Conservation (phyloP, 2,329 filamentous ascomycete genomes). For the Venturia asperata region DNA sequence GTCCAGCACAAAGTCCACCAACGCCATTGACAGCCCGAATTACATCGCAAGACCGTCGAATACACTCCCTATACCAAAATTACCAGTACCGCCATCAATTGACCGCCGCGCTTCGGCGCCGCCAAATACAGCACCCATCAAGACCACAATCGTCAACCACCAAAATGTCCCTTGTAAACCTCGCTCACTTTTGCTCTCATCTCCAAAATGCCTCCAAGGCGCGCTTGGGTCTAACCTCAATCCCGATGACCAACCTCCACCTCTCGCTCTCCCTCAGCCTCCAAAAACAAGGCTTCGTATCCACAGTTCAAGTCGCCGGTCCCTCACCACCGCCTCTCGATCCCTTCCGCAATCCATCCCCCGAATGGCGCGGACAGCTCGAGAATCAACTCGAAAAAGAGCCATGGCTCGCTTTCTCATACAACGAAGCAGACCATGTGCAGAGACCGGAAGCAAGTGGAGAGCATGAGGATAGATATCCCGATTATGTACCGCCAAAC, state of each 20-base stretch:
- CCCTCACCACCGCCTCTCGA: conserved; percentile 24
- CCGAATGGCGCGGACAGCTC: conserved; percentile 25
- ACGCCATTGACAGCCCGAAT: background rate
- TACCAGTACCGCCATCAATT: background rate
- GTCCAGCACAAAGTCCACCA: background rate
- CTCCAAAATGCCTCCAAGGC: conserved; percentile 82
- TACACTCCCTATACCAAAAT: background rate
- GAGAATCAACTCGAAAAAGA: conserved; percentile 35
- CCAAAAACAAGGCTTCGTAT: conserved; percentile 75
- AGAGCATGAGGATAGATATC: conserved; percentile 19
- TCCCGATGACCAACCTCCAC: conserved; percentile 75
- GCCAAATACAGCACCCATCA: background rate
- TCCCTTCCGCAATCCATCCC: conserved; percentile 19
- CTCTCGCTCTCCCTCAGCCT: conserved; percentile 67
- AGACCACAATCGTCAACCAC: conserved; percentile 20
- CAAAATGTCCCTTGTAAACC: conserved; percentile 64
- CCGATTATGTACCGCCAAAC: conserved; percentile 44
- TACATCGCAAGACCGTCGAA: background rate
- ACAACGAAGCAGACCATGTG: conserved; percentile 10
- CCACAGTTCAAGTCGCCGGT: conserved; percentile 68
- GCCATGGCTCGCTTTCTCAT: conserved; percentile 33
- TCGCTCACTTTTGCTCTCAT: conserved; percentile 79
- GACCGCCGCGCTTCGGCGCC: conserved; percentile 10
- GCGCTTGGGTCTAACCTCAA: conserved; percentile 75
- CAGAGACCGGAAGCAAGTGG: background rate